Percentiles rank a stretch among this genome's conserved stretches.
These are phyloP conservation scores for Plenodomus tracheiphilus DNA, from an alignment of 2,329 filamentous ascomycete genomes.

Conservation along the genomic window DNA sequence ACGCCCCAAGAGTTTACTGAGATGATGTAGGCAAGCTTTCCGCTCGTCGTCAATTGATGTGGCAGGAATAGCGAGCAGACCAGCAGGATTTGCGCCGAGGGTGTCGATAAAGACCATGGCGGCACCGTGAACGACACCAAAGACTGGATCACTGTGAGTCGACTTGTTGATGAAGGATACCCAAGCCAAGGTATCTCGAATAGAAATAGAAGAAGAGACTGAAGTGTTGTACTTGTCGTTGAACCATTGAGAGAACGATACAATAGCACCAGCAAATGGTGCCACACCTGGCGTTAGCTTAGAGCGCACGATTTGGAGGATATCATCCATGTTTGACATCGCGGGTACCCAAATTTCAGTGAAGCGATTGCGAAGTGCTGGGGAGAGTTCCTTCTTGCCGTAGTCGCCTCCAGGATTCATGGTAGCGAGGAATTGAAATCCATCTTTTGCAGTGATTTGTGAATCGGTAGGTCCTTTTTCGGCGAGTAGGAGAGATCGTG, in stretches of 20 bases:
- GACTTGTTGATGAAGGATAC: conserved; percentile 85
- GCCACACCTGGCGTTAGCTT: conserved; percentile 67
- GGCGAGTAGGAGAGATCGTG: conserved; percentile 82
- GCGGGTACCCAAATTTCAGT: conserved; percentile 98
- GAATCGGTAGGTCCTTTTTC: conserved; percentile 90
- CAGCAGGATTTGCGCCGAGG: conserved; percentile 91
- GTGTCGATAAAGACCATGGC: conserved; percentile 96
- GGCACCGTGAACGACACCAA: conserved; percentile 76
- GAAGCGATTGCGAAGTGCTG: conserved; percentile 91
- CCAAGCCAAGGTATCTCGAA: conserved; percentile 92
- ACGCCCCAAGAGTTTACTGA: conserved; percentile 66
- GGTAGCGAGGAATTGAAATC: conserved; percentile 95
- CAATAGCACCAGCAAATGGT: conserved; percentile 68
- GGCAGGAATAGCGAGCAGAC: conserved; percentile 73
- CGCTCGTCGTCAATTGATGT: conserved; percentile 73
- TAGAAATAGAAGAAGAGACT: conserved; percentile 77
- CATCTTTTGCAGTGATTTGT: conserved; percentile 71
- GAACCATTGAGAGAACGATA: conserved; percentile 93
- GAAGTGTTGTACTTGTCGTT: conserved; percentile 76
- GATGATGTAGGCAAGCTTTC: conserved; percentile 69
- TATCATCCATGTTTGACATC: conserved; percentile 80
- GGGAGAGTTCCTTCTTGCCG: conserved; percentile 95
- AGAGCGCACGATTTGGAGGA: conserved; percentile 79
- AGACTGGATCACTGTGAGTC: conserved; percentile 51
- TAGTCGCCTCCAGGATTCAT: conserved; percentile 99